Evolutionary conservation across 345 rosid species (phyloP), one percentile per base, ranked within the genome.

Genomic region (Lagerstroemia speciosa): DNA sequence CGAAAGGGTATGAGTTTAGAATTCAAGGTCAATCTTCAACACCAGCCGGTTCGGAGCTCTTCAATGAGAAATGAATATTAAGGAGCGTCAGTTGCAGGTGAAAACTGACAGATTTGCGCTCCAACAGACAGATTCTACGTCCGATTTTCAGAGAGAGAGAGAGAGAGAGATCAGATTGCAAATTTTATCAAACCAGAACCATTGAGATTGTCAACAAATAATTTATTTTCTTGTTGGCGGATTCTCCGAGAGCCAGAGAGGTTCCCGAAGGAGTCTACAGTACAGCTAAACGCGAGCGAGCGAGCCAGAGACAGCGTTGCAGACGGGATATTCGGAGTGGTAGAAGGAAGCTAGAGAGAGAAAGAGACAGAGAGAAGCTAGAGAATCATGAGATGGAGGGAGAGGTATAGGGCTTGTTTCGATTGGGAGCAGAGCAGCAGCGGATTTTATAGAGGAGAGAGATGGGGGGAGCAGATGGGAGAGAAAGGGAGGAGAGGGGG

Each of bases 291-390:
- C n/a, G 1, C 20, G 57, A 52, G 57, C 20, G 26, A n/a, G 40
- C 20, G 64, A 60, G 27, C n/a, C 24, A 64, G 45, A 64, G 32
- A 38, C 30, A 29, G n/a, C 8, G 41, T 40, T 36, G 48, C 41
- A 64, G 68, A 45, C 20, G 30, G 69, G 2, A 36, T 36, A 5
- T 36, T 36, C 38, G 38, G 38, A 36, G 8, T 36, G 8, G 46
- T 8, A 2, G 9, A 41, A 2, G 16, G 46, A 41, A 41, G 16
- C 14, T 17, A 26, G 30, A 73, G 71, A 40, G 63, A 65, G 41
- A 62, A 40, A 71, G 57, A 33, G 58, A 22, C 12, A 41, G 65
- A 57, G 37, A 36, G 31, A 43, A 31, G 65, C 55, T 60, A 72
- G 71, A 38, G 67, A 41, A 41, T 36, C 38, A 36, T 36, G 34